phyloP scores from a whole-genome alignment of 257 asterid genomes.

The Solanum chiquidenum region DNA sequence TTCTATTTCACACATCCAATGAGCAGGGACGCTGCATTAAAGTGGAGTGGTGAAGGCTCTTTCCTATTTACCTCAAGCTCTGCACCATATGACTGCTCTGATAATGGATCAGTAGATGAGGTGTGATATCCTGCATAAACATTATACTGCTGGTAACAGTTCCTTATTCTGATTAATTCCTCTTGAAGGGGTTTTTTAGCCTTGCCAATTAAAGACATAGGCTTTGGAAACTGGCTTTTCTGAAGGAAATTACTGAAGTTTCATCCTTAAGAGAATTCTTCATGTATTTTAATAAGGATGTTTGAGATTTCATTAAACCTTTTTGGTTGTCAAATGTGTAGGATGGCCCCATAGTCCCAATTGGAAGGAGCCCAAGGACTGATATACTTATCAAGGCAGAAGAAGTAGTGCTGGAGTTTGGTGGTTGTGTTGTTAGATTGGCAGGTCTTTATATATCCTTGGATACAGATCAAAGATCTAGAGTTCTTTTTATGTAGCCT shows the following conservation, averaged over 20 bases:
- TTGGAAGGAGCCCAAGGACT: conserved; percentile 85
- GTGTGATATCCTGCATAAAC: conserved; percentile 32
- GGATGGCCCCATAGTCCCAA: conserved; percentile 81
- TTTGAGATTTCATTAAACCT: conserved; percentile 1
- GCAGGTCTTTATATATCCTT: conserved; percentile 99
- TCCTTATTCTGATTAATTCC: background rate
- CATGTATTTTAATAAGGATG: background rate
- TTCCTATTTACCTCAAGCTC: conserved; percentile 94
- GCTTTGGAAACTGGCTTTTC: background rate
- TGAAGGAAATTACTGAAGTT: background rate
- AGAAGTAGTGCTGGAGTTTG: conserved; percentile 65
- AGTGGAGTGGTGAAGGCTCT: conserved; percentile 91
- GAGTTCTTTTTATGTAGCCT: background rate
- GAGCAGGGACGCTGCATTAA: conserved; percentile 73
- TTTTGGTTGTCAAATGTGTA: conserved; percentile 10
- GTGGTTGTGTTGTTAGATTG: conserved; percentile 85
- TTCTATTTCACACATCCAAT: background rate
- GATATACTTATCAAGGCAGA: conserved; percentile 79
- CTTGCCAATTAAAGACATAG: background rate
- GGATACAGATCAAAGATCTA: background rate
- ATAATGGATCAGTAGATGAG: conserved; percentile 88
- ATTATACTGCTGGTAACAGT: conserved; percentile 2
- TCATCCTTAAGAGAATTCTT: background rate
- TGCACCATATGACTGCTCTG: conserved; percentile 80
- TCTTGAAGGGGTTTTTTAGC: background rate